Base-by-base conservation (phyloP, 2,329 filamentous ascomycete genomes). In the Epichloe scottii region DNA sequence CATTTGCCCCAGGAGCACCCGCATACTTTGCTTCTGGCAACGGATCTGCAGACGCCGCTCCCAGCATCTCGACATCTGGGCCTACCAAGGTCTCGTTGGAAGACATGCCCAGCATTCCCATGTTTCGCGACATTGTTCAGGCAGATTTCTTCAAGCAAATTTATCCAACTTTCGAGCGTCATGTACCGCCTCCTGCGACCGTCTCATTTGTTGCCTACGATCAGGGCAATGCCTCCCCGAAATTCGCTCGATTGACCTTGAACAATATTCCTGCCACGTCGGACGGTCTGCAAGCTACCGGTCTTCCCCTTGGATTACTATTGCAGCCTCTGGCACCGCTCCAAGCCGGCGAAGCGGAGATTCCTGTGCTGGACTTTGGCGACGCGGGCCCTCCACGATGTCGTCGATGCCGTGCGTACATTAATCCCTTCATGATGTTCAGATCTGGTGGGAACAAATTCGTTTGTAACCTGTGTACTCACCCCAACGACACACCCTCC, bases 381-480 rank as follows among this genome's bases (percentile, higher is more conserved):
- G 89, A 96, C 41, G 71, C 73, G 39, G 93, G 93, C 0, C 93
- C 93, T 40, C 93, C 93, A 21, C 81, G 93, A 66, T 98, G 93
- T 69, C 82, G 88, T 60, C 79, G 93, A 70, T 98, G 93, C 72
- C 80, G 93, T 63, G 86, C 91, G 14, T 98, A 98, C 69, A 94
- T 98, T 71, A 98, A 98, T 63, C 93, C 93, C 2, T 98, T 98
- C 66, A 97, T 98, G 93, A 87, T 90, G 63, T 98, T 98, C 76
- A 81, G 86, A 53, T 85, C 86, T 15, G 91, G 91, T 38, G 93
- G 93, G 52, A 95, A 91, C 71, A 95, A 95, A 66, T 94, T 95
- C 65, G 89, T 95, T 49, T 98, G 93, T 73, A 98, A 98, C 64
- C 87, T 98, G 70, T 98, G 93, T 71, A 93, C 87, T 21, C 95